phyloP scores from a whole-genome alignment of 352 stramenopile genomes.

The Phytopythium aichiense region DNA sequence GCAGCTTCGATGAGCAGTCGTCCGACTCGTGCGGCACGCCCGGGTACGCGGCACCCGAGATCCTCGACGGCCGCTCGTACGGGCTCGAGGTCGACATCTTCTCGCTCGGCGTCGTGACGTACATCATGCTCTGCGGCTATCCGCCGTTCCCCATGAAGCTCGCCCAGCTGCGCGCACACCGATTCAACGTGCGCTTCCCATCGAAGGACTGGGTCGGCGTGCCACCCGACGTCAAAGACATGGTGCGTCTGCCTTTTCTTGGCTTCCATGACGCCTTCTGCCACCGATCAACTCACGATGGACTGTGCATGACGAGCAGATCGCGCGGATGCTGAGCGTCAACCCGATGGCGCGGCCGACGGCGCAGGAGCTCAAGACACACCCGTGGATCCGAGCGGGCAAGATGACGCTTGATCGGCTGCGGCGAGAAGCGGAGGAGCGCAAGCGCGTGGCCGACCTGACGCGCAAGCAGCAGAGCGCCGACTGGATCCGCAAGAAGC shows the following conservation, averaged over 20 bases:
- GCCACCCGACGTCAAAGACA: constrained; percentile 57
- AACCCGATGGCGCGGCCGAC: constrained; percentile 61
- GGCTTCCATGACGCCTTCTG: background rate
- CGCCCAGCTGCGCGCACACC: constrained; percentile 71
- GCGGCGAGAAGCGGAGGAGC: constrained; percentile 39
- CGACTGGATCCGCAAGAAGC: constrained; percentile 61
- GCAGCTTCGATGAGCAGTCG: constrained; percentile 55
- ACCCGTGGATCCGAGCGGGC: constrained; percentile 65
- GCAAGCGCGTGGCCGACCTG: constrained; percentile 38
- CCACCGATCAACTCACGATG: background rate
- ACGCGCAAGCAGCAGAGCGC: constrained; percentile 61
- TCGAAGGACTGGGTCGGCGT: constrained; percentile 76
- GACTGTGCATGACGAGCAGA: constrained; percentile 13
- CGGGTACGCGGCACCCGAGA: constrained; percentile 80
- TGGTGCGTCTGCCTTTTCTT: constrained; percentile 18
- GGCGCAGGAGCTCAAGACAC: constrained; percentile 45
- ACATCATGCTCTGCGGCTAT: constrained; percentile 88
- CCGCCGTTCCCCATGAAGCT: constrained; percentile 88
- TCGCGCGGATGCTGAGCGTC: constrained; percentile 73
- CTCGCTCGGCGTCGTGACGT: constrained; percentile 86
- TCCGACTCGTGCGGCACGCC: constrained; percentile 79
- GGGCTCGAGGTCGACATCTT: constrained; percentile 84
- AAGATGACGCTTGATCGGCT: constrained; percentile 39
- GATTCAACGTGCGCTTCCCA: constrained; percentile 79
- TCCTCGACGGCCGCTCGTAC: constrained; percentile 79